Evolutionary conservation across 2,329 filamentous ascomycete genomes (phyloP).

Genomic region (Aspergillus tamarii): DNA sequence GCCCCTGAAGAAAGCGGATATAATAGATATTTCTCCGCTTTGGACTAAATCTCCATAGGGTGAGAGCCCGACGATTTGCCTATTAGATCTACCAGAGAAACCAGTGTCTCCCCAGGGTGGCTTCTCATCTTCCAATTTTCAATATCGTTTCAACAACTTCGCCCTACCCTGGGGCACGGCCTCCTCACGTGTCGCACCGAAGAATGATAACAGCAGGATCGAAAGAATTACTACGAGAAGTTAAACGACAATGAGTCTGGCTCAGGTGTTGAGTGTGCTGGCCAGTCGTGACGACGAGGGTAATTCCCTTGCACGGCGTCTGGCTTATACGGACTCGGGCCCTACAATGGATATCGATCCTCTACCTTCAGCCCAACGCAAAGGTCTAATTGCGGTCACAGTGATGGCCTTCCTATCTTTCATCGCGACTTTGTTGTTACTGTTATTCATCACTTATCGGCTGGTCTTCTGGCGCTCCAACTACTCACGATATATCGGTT

Average conservation of each 20-base stretch:
- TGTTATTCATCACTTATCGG: constrained; percentile 55
- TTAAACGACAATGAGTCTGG: constrained; percentile 20
- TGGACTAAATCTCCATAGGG: background rate
- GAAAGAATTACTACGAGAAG: constrained; percentile 1
- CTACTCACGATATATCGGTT: constrained; percentile 54
- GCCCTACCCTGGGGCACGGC: background rate
- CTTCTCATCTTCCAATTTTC: background rate
- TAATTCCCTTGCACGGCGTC: constrained; percentile 25
- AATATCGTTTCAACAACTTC: background rate
- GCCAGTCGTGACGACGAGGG: constrained; percentile 19
- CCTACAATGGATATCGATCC: constrained; percentile 35
- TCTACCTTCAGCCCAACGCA: constrained; percentile 36
- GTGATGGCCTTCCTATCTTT: constrained; percentile 53
- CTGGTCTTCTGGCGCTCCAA: constrained; percentile 55
- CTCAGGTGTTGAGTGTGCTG: constrained; percentile 19
- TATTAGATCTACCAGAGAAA: background rate
- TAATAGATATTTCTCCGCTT: constrained; percentile 1
- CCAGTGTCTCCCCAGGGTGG: background rate
- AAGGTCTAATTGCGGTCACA: constrained; percentile 51
- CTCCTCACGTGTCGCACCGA: background rate
- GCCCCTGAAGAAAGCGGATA: constrained; percentile 1
- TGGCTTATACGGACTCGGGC: constrained; percentile 21
- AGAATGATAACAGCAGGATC: constrained; percentile 17
- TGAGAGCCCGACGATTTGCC: background rate
- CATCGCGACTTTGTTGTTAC: constrained; percentile 47